Percentiles rank a stretch among this genome's conserved stretches.
Conservation (phyloP, 495 filamentous ascomycete species). For the Neurospora tetrasperma region DNA sequence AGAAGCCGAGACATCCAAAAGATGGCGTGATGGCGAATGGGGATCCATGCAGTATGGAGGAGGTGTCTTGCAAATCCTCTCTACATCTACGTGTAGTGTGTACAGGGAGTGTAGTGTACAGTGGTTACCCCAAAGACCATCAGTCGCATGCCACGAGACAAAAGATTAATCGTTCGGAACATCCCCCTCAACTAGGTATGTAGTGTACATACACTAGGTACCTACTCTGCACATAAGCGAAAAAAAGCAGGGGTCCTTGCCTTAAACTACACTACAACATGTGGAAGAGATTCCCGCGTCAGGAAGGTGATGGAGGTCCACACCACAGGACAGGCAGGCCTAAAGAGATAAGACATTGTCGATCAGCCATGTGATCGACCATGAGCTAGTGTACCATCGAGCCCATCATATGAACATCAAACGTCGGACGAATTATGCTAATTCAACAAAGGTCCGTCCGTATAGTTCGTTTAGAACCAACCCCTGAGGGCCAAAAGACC, state of each 20-base stretch:
- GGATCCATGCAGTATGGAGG: neutral
- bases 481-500: neutral
- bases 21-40: neutral
- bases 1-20: neutral
- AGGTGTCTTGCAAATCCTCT: neutral
- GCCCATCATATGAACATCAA: neutral
- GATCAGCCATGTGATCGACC: neutral
- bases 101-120: neutral
- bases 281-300: neutral
- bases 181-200: neutral
- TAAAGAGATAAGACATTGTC: neutral
- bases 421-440: neutral
- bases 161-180: neutral
- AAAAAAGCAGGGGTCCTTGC: neutral
- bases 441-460: neutral
- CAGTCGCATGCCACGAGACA: neutral
- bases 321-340: neutral
- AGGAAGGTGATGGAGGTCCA: neutral
- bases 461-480: neutral
- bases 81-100: neutral
- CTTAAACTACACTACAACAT: neutral
- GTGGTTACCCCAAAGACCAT: neutral
- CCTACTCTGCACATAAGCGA: neutral
- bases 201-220: too few species aligned
- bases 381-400: neutral